Percentiles rank a stretch among this genome's conserved stretches.
Evolutionary conservation across 805 yeast species (phyloP).

Genomic region (Candida lessepsii): DNA sequence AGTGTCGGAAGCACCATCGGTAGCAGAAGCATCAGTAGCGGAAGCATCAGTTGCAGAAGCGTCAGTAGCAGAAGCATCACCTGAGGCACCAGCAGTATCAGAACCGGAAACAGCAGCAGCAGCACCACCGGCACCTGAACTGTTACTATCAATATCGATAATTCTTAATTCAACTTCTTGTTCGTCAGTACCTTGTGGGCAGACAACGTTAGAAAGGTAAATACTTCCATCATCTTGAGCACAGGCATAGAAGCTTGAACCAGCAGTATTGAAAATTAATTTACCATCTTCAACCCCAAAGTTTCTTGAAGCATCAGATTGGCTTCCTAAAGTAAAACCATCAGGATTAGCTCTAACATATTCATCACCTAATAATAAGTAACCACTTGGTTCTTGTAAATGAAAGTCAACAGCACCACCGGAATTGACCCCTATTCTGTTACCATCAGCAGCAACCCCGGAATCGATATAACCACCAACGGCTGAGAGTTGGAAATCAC

Average conservation of each 20-base stretch:
- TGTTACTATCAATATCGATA: conserved; percentile 1
- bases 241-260: conserved; percentile 27
- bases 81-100: not conserved
- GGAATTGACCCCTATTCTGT: conserved; percentile 15
- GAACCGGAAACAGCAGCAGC: conserved; percentile 1
- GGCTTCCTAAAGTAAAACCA: conserved; percentile 17
- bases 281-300: conserved; percentile 26
- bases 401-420: conserved; percentile 18
- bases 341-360: conserved; percentile 17
- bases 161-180: conserved; percentile 7
- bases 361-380: conserved; percentile 21
- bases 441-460: conserved; percentile 18
- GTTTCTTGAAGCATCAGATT: conserved; percentile 22
- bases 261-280: conserved; percentile 23
- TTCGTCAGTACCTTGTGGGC: conserved; percentile 7
- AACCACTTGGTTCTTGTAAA: conserved; percentile 33
- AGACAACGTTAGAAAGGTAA: conserved; percentile 11
- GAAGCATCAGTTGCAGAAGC: not conserved
- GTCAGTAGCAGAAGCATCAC: not conserved
- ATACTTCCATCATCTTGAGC: conserved; percentile 6
- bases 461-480: conserved; percentile 23
- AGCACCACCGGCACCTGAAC: not conserved
- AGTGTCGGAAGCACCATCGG: not conserved
- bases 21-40: conserved; percentile 3
- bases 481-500: conserved; percentile 28